Evolutionary conservation across 371 early-diverging fungal species (phyloP), one percentile per base, ranked within the genome.

Genomic region (Mucor velutinosus): DNA sequence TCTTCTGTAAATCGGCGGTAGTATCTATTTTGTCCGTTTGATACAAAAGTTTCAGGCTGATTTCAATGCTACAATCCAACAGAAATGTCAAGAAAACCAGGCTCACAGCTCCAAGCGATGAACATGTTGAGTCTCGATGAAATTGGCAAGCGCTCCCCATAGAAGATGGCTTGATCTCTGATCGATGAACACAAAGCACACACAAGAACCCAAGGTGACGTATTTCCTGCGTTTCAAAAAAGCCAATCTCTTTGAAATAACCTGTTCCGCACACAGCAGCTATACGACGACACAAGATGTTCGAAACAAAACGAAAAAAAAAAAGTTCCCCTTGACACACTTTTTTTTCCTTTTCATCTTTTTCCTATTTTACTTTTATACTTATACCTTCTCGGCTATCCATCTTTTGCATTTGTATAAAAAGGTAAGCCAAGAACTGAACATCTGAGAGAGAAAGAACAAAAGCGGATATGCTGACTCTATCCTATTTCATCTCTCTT

Each of bases 261-360:
- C 27, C 27, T 14, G 27, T 23, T 27, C 53, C 53, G 53, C 47
- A 41, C 15, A 41, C 29, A 30, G 27, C 19, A 51, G 25, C 37
- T 51, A 12, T 23, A 23, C 51, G 27, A 51, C 51, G 27, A 51
- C 29, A 55, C 56, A 57, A 57, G 53, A 53, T 53, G 7, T 53
- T 53, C 53, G 53, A 53, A 53, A 53, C 53, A 53, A 47, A 21
- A 25, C 6, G 3, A 0, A 19, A 47, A 21, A 21, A 39, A 39
- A 35, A 45, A 25, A 35, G 25, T 62, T 62, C 62, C 61, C 65
- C 58, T 56, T 73, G 57, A 56, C 61, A 55, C 69, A 60, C 58
- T 41, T 65, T 63, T 47, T 37, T 64, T 65, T 62, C 35, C 41
- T 41, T 41, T 25, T 56, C 35, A 41, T 23, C 29, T 21, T 14